A percentile compares a stretch with the other conserved stretches of the same genome.
phyloP scores from a whole-genome alignment of 257 asterid genomes.

The Capsicum rhomboideum region DNA sequence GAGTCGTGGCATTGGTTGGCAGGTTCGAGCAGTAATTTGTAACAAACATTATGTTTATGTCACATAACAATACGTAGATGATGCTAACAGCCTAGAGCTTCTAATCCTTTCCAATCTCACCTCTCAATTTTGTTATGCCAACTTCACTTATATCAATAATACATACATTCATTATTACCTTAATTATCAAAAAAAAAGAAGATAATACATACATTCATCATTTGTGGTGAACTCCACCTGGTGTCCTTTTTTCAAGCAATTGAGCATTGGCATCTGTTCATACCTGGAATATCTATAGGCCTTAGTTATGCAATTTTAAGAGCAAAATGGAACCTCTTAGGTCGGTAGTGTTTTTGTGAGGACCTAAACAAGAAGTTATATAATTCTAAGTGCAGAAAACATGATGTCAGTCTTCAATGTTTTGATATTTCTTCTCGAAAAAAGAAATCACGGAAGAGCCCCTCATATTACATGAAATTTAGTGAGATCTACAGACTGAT shows the following conservation, averaged over 20 bases:
- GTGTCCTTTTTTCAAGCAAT: background rate
- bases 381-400: background rate
- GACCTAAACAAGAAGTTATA: background rate
- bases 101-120: background rate
- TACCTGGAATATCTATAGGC: background rate
- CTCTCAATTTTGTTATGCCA: background rate
- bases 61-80: background rate
- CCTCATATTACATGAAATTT: background rate
- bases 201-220: background rate
- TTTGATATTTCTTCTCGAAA: background rate
- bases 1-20: slow-evolving; percentile 99
- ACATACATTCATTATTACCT: background rate
- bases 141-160: background rate
- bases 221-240: background rate
- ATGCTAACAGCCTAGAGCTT: background rate
- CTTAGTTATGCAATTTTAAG: background rate
- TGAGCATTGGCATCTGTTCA: background rate
- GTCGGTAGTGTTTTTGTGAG: background rate
- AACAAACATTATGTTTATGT: background rate
- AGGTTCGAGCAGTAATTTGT: slow-evolving; percentile 35
- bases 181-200: background rate
- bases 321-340: background rate
- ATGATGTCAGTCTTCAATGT: background rate
- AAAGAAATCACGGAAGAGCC: background rate
- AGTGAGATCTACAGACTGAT: background rate